These are phyloP conservation scores for Persicaria maculosa DNA, from an alignment of 148 eudicot species.

Conservation along the genomic window DNA sequence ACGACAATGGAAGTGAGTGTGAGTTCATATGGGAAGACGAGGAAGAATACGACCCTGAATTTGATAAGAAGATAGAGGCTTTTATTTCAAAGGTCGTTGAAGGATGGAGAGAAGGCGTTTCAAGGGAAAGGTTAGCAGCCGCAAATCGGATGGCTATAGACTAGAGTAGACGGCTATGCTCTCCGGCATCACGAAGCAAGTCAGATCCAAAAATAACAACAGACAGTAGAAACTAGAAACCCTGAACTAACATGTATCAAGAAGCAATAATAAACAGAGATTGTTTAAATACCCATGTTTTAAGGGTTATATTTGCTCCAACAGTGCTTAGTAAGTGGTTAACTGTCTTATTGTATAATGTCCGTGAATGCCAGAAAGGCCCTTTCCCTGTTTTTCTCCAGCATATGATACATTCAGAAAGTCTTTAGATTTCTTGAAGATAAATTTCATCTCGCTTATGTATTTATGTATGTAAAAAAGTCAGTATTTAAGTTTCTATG, in stretches of 20 bases:
- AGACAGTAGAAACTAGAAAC: background rate
- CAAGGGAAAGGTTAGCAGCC: background rate
- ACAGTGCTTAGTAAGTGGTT: background rate
- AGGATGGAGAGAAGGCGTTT: background rate
- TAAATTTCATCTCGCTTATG: too few relatives aligned
- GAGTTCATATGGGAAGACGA: background rate
- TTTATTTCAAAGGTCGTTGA: constrained; percentile 3
- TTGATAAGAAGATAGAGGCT: background rate
- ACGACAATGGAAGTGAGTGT: background rate
- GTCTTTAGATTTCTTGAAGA: background rate
- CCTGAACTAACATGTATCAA: background rate
- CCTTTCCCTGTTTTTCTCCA: background rate
- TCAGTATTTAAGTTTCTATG: too few relatives aligned
- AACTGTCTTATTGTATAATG: background rate
- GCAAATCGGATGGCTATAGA: background rate
- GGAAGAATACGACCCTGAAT: background rate
- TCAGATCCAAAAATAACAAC: background rate
- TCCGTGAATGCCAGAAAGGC: background rate
- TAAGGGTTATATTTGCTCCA: background rate
- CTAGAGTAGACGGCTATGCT: background rate
- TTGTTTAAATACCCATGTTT: background rate
- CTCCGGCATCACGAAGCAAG: background rate
- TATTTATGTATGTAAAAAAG: too few relatives aligned
- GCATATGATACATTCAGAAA: background rate
- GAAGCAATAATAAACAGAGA: background rate